Evolutionary conservation across 805 yeast genomes (phyloP).

Genomic region (Candida maris): DNA sequence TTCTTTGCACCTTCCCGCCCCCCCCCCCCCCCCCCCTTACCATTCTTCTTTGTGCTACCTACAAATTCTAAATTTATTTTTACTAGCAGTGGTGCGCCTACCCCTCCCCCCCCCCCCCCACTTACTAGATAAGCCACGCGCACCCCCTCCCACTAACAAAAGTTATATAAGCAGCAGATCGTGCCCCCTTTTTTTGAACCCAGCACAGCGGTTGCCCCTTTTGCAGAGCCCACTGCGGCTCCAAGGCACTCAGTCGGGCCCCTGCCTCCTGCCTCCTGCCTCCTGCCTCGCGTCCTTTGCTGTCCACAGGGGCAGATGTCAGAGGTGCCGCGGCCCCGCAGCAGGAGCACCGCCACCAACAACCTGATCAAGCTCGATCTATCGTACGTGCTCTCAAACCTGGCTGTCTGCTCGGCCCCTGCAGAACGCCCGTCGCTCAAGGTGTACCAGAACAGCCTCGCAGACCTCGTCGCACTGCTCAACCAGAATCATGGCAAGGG

Average conservation of each 20-base stretch:
- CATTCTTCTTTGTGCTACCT: too few relatives aligned
- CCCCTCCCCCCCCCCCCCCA: too few relatives aligned
- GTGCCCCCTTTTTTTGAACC: too few relatives aligned
- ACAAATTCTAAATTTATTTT: too few relatives aligned
- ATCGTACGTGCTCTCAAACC: constrained; percentile 57
- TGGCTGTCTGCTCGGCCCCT: constrained; percentile 80
- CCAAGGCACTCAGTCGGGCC: not conserved
- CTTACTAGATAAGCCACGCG: too few relatives aligned
- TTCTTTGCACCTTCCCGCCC: too few relatives aligned
- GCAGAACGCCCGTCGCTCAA: constrained; percentile 40
- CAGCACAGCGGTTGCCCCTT: too few relatives aligned
- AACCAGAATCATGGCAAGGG: constrained; percentile 40
- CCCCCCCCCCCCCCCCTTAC: too few relatives aligned
- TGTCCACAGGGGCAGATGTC: not conserved
- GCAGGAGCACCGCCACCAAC: not conserved
- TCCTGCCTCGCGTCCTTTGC: not conserved
- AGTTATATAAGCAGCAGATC: too few relatives aligned
- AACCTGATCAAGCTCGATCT: constrained; percentile 45
- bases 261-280: too few relatives aligned
- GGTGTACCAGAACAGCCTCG: constrained; percentile 50
- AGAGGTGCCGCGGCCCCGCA: constrained; percentile 2
- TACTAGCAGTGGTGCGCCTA: too few relatives aligned
- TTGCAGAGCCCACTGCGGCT: not conserved
- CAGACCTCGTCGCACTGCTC: constrained; percentile 48
- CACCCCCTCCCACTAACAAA: too few relatives aligned